Percentiles rank a stretch among this genome's conserved stretches.
Conservation (phyloP, 345 rosid genomes). For the Salix brachista region DNA sequence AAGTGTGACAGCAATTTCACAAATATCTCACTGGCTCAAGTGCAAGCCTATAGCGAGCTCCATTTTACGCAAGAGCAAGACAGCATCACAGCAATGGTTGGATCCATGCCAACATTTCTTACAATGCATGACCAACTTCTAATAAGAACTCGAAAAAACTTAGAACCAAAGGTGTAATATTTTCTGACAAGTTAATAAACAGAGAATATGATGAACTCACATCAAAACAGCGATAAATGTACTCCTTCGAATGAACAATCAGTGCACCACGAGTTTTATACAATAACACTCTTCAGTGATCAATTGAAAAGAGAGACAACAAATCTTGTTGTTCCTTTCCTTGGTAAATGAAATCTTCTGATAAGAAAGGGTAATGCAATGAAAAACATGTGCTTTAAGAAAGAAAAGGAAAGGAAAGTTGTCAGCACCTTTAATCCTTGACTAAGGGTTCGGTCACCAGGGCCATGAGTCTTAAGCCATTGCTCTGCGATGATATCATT, state of each 20-base stretch:
- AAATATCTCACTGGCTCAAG: neutral
- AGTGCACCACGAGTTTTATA: too few species aligned
- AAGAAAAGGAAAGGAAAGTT: neutral
- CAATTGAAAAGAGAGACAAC: neutral
- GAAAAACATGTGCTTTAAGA: neutral
- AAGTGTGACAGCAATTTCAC: neutral
- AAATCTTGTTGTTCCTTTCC: neutral
- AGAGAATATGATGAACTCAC: neutral
- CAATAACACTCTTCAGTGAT: neutral
- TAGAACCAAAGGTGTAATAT: neutral
- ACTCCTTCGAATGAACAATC: neutral
- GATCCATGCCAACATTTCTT: neutral
- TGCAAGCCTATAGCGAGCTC: neutral
- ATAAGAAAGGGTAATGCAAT: neutral
- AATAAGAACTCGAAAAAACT: neutral
- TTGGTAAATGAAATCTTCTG: neutral
- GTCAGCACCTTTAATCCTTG: slow-evolving; percentile 76
- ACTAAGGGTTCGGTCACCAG: slow-evolving; percentile 82
- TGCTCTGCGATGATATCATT: slow-evolving; percentile 63
- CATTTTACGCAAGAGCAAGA: neutral
- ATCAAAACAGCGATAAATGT: neutral
- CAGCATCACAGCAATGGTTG: neutral
- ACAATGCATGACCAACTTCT: neutral
- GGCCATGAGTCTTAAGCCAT: slow-evolving; percentile 83
- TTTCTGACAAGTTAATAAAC: neutral